Evolutionary conservation across 2,329 filamentous ascomycete species (phyloP).

Genomic region (Sporothrix pseudoabietina): DNA sequence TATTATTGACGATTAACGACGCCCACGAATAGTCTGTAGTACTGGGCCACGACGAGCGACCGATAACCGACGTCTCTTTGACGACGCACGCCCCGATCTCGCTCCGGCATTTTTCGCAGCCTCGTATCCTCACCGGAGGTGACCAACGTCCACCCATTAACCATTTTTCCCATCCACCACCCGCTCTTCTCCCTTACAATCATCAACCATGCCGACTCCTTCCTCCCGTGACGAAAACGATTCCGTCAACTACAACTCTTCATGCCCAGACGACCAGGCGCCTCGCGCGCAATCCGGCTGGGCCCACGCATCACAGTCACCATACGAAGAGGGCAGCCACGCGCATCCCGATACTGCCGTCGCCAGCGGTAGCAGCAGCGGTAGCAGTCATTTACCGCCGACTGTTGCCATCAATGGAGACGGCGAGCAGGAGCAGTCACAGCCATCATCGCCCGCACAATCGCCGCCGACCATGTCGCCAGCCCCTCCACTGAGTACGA

Average conservation of each 20-base stretch:
- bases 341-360: not conserved
- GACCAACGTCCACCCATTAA: not conserved
- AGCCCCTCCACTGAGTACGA: slow-evolving; percentile 41
- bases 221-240: slow-evolving; percentile 33
- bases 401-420: not conserved
- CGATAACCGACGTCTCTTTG: not conserved
- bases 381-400: not conserved
- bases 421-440: not conserved
- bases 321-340: slow-evolving; percentile 28
- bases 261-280: slow-evolving; percentile 49
- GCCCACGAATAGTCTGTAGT: not conserved
- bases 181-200: not conserved
- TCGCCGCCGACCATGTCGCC: slow-evolving; percentile 50
- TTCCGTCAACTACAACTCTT: slow-evolving; percentile 43
- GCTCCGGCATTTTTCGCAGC: not conserved
- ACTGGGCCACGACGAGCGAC: not conserved
- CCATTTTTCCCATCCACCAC: not conserved
- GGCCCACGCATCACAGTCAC: slow-evolving; percentile 32
- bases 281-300: slow-evolving; percentile 38
- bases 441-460: slow-evolving; percentile 39
- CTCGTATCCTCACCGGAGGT: not conserved
- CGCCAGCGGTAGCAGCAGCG: slow-evolving; percentile 18
- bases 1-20: not conserved
- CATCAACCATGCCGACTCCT: slow-evolving; percentile 36
- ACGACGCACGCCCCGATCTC: not conserved